Evolutionary conservation across 2,329 filamentous ascomycete species (phyloP), one percentile per base, ranked within the genome.

Genomic region (Trichophyton verrucosum): DNA sequence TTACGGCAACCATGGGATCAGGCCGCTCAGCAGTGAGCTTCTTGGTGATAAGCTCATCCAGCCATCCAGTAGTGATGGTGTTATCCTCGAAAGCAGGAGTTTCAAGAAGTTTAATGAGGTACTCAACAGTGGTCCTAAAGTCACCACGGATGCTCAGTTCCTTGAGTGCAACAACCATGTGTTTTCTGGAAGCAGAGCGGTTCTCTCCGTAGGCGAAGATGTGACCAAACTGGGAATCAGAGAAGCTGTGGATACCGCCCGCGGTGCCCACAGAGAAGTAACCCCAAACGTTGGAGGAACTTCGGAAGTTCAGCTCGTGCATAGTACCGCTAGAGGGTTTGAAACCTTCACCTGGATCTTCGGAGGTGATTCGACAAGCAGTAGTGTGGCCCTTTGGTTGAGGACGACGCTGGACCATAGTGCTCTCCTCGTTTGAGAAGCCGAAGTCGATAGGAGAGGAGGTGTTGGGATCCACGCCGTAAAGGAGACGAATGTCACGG

Each of bases 201-300:
- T 95, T 99, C 81, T 99, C 94, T 64, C 94, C 94, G 69, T 97
- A 99, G 59, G 94, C 95, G 75, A 99, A 99, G 68, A 99, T 99
- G 78, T 99, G 94, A 77, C 94, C 94, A 69, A 99, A 99, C 73
- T 99, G 94, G 71, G 89, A 95, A 79, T 99, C 94, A 6, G 94
- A 97, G 82, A 96, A 99, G 76, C 90, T 96, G 84, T 99, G 94
- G 66, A 99, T 99, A 76, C 91, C 91, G 78, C 91, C 92, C 61
- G 91, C 87, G 8, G 91, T 94, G 79, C 91, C 89, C 74, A 99
- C 94, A 59, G 94, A 99, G 85, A 99, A 99, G 78, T 99, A 99
- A 82, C 94, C 94, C 94, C 94, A 99, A 61, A 97, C 94, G 68
- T 99, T 99, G 65, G 94, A 97, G 74, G 91, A 96, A 80, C 88